Evolutionary conservation across 805 yeast genomes (phyloP), one percentile per base, ranked within the genome.

Genomic region (Candida dendrica): DNA sequence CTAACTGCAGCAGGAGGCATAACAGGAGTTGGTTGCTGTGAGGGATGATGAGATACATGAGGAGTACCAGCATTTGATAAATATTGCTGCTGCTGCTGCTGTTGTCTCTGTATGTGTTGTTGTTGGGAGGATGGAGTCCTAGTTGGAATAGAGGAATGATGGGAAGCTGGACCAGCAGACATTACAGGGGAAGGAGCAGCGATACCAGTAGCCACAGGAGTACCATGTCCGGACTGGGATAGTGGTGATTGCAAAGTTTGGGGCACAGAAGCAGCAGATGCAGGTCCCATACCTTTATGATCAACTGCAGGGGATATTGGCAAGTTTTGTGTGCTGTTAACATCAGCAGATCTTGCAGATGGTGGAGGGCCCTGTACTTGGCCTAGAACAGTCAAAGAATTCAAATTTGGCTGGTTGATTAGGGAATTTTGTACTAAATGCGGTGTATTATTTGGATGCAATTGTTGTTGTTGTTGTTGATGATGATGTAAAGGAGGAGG

Each of bases 201-300:
- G 14, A 45, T 29, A 1, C 43, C 45, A 14, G 40, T 19, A 20
- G 34, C 39, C 16, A 43, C 37, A 19, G 56, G 51, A 10, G 53
- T 51, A 10, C 41, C 47, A 19, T 45, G 37, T 2, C 45, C 36
- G 4, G 52, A 45, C 20, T 53, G 53, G 7, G 50, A 49, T 11
- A 49, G 24, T n/a, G 56, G 56, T 4, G 56, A 52, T 29, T 52
- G 56, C 7, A 52, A 33, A 5, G 50, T 9, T 32, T 40, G 47
- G 8, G 17, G 17, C 10, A 15, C 24, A 22, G 24, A n/a, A n/a
- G n/a, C n/a, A n/a, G n/a, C n/a, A n/a, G n/a, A n/a, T n/a, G n/a
- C n/a, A n/a, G n/a, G 6, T 6, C 19, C 19, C 5, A 17, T 5
- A 16, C n/a, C 17, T 17, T 32, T 32, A 16, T 32, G 20, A 45